phyloP scores from a whole-genome alignment of 805 yeast genomes.

The Wickerhamomyces bovis region DNA sequence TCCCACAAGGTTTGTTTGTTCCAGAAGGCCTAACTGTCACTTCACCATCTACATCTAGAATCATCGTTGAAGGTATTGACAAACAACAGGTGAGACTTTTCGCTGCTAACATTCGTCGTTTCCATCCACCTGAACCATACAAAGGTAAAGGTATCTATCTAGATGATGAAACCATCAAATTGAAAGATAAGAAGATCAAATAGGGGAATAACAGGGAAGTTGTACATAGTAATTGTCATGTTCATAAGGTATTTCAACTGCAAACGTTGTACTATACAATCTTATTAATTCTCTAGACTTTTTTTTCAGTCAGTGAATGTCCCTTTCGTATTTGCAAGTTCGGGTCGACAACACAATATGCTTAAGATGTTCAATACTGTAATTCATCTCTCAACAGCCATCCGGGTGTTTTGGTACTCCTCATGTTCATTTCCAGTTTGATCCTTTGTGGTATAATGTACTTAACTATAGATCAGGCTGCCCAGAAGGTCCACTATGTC shows the following conservation, averaged over 20 bases:
- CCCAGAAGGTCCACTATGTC: too few relatives aligned
- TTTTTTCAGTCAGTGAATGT: too few relatives aligned
- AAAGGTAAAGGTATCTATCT: constrained; percentile 97
- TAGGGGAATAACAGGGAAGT: constrained; percentile 27
- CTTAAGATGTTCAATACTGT: too few relatives aligned
- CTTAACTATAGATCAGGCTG: too few relatives aligned
- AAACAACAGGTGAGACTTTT: constrained; percentile 81
- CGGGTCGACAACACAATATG: too few relatives aligned
- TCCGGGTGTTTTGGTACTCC: too few relatives aligned
- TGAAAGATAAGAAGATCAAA: constrained; percentile 92
- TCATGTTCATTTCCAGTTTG: too few relatives aligned
- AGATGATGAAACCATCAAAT: constrained; percentile 81
- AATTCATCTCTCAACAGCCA: too few relatives aligned
- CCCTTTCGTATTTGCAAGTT: too few relatives aligned
- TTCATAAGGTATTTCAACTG: neutral
- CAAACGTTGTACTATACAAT: too few relatives aligned
- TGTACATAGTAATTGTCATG: neutral
- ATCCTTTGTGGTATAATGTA: too few relatives aligned
- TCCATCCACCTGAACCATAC: constrained; percentile 96
- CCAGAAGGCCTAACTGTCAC: constrained; percentile 73
- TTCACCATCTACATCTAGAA: constrained; percentile 80
- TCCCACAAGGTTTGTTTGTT: constrained; percentile 65
- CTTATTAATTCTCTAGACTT: too few relatives aligned
- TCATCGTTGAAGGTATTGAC: constrained; percentile 80
- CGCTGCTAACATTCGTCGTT: constrained; percentile 82